Base-by-base conservation (phyloP, 371 early-diverging fungal species). In the Apophysomyces ossiformis region DNA sequence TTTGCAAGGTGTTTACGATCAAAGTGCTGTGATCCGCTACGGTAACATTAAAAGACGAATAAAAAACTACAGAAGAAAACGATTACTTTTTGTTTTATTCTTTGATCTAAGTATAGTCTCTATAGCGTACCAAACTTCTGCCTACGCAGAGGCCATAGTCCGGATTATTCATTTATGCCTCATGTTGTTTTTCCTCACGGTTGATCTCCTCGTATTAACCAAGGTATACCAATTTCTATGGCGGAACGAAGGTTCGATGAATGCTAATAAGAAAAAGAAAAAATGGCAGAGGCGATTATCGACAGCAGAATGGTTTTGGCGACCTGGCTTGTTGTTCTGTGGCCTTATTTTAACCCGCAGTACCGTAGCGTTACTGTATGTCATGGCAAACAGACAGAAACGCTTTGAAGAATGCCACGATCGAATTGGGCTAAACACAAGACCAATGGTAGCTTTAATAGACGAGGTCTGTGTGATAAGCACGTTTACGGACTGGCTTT, bases 291-390 rank as follows among this genome's bases (percentile, higher is more conserved):
- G 59, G 18, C 69, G 64, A 60, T n/a, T 72, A 47, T n/a, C 58
- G 13, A 39, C 65, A 37, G 72, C 72, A 26, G 56, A 69, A 21
- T 69, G 69, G 69, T 66, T 69, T 63, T 72, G 72, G 72, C 58
- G 66, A 8, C 69, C 72, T 7, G 72, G 72, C 6, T 18, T 72
- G 1, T 63, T 72, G 36, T 72, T 72, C 45, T 65, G 65, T 46
- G 57, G 58, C 5, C 59, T 72, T 35, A 66, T 61, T 0, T 62
- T 57, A n/a, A 69, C 66, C 21, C 60, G 61, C 26, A n/a, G 60
- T 26, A 43, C 56, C 3, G 50, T 69, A 5, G 18, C 37, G 1
- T 35, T 72, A 21, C 39, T 58, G 12, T 59, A 60, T 5, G 4
- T 50, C 8, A 18, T 72, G 7, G 32, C 69, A 18, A 66, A 57